These are phyloP conservation scores for Pleurotus platypus DNA, from an alignment of 768 basidiomycete genomes.

Conservation along the genomic window DNA sequence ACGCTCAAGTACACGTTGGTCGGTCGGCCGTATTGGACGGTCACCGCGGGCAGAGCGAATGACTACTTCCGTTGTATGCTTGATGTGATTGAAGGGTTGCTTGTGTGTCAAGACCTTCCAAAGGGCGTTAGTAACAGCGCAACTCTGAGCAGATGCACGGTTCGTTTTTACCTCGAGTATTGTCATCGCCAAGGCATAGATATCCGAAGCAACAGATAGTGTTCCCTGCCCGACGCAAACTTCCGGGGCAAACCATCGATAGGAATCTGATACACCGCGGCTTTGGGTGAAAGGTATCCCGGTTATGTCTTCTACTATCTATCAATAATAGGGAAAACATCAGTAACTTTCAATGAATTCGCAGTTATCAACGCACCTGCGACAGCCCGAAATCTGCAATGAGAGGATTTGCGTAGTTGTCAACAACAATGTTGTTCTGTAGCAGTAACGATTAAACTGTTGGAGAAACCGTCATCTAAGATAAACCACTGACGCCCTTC, in stretches of 20 bases:
- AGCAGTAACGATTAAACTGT: not conserved
- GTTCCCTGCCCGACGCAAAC: slow-evolving; percentile 46
- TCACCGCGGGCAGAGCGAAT: slow-evolving; percentile 27
- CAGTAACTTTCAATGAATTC: too few species aligned
- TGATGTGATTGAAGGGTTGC: slow-evolving; percentile 49
- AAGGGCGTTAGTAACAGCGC: not conserved
- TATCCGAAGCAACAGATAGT: slow-evolving; percentile 44
- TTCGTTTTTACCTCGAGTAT: slow-evolving; percentile 41
- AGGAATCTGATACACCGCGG: slow-evolving; percentile 40
- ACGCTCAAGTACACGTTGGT: slow-evolving; percentile 8
- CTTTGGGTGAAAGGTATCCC: slow-evolving; percentile 57
- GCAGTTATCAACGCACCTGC: slow-evolving; percentile 26
- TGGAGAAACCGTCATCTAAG: not conserved
- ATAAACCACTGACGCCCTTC: slow-evolving; percentile 36
- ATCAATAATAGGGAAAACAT: not conserved
- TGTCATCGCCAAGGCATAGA: slow-evolving; percentile 58
- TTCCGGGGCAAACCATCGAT: slow-evolving; percentile 56
- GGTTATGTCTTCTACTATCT: slow-evolving; percentile 57
- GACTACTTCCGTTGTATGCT: slow-evolving; percentile 50
- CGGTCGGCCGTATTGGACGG: slow-evolving; percentile 13
- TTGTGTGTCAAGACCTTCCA: slow-evolving; percentile 48
- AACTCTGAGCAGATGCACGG: not conserved
- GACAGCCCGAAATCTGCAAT: slow-evolving; percentile 58
- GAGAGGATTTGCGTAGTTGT: slow-evolving; percentile 39
- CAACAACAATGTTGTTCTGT: slow-evolving; percentile 48